phyloP scores from a whole-genome alignment of 805 yeast species.

The Yarrowia osloensis region DNA sequence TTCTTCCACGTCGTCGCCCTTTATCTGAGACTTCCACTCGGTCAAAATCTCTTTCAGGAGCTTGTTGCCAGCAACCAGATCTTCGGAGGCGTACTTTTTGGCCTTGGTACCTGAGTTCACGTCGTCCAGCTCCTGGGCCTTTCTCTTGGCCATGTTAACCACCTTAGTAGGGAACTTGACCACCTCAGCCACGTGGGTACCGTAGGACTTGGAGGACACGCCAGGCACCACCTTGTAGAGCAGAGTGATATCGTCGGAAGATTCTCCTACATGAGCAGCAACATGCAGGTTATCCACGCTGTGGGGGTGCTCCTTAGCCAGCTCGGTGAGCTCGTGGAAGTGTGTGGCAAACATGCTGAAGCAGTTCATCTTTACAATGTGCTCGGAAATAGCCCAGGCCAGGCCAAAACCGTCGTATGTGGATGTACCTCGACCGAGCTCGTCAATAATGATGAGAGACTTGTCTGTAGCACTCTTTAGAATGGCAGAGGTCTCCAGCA shows the following conservation, averaged over 20 bases:
- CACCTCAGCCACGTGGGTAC: constrained; percentile 95
- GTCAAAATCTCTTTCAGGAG: constrained; percentile 17
- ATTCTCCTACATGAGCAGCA: constrained; percentile 78
- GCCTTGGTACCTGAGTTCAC: constrained; percentile 38
- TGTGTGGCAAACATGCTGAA: constrained; percentile 94
- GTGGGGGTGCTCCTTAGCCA: constrained; percentile 56
- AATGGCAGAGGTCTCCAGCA: constrained; percentile 91
- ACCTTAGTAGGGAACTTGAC: constrained; percentile 91
- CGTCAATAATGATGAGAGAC: constrained; percentile 88
- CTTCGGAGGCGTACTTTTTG: constrained; percentile 53
- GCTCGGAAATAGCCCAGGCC: constrained; percentile 95
- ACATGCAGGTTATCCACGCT: constrained; percentile 82
- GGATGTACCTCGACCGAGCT: constrained; percentile 90
- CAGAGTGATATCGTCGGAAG: constrained; percentile 68
- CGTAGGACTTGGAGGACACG: constrained; percentile 93
- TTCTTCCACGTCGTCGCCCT: background rate
- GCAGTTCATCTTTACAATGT: constrained; percentile 71
- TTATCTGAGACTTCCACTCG: constrained; percentile 22
- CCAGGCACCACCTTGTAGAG: constrained; percentile 95
- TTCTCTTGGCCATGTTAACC: constrained; percentile 91
- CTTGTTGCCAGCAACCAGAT: constrained; percentile 55
- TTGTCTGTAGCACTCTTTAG: constrained; percentile 74
- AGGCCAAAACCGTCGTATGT: constrained; percentile 97
- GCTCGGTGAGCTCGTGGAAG: constrained; percentile 89
- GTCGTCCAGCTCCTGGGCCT: constrained; percentile 79